These are phyloP conservation scores for Boechera stricta DNA, from an alignment of 345 rosid genomes.

Conservation along the genomic window DNA sequence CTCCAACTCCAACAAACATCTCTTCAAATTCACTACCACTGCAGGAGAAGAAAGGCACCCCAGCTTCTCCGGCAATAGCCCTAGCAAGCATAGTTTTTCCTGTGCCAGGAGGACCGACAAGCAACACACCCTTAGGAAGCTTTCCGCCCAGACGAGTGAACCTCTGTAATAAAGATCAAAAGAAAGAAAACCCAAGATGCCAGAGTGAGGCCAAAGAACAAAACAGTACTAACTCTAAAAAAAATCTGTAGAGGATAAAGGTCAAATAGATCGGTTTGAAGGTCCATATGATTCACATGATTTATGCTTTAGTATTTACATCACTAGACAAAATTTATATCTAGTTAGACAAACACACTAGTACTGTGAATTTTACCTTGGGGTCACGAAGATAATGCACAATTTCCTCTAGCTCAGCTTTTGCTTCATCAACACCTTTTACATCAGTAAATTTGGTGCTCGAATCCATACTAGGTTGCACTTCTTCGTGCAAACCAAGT, in stretches of 20 bases:
- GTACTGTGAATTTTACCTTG: slow-evolving; percentile 56
- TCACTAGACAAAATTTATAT: neutral
- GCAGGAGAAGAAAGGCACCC: slow-evolving; percentile 98
- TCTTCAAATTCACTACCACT: slow-evolving; percentile 99
- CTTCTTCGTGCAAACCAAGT: slow-evolving; percentile 93
- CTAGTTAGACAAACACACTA: neutral
- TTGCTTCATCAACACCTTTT: slow-evolving; percentile 98
- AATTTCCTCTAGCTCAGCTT: slow-evolving; percentile 93
- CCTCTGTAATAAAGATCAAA: slow-evolving; percentile 58
- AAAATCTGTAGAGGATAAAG: neutral
- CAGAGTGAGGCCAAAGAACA: neutral
- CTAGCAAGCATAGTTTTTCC: slow-evolving; percentile 99
- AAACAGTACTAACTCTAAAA: neutral
- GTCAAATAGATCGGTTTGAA: neutral
- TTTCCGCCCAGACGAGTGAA: slow-evolving; percentile 98
- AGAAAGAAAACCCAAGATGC: slow-evolving; percentile 12
- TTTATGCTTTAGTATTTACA: neutral
- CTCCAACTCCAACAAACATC: slow-evolving; percentile 99
- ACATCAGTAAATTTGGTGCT: slow-evolving; percentile 91
- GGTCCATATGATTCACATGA: neutral
- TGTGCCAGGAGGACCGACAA: slow-evolving; percentile 97
- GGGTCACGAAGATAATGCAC: slow-evolving; percentile 98
- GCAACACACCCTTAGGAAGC: slow-evolving; percentile 97
- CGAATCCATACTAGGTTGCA: slow-evolving; percentile 92
- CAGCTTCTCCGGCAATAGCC: slow-evolving; percentile 99